These are phyloP conservation scores for Rutidosis leptorrhynchoides DNA, from an alignment of 129 eudicot species.

Conservation along the genomic window DNA sequence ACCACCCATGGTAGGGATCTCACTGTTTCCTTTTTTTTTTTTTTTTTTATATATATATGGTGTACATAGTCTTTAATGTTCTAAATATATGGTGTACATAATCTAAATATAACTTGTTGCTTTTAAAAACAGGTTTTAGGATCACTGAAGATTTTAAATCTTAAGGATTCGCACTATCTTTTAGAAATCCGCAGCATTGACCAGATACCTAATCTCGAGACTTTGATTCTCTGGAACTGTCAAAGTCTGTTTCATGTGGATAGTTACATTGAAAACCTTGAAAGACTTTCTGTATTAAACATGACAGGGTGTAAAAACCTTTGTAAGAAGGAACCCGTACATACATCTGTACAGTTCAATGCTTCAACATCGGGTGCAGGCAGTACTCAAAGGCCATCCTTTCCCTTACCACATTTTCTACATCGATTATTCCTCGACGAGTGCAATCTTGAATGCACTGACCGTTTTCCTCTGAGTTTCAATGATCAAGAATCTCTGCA, in stretches of 20 bases:
- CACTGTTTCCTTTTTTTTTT: not conserved
- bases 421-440: slow-evolving; percentile 18
- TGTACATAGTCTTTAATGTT: not conserved
- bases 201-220: slow-evolving; percentile 24
- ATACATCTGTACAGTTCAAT: too few species aligned
- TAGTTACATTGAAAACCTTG: slow-evolving; percentile 6
- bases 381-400: not conserved
- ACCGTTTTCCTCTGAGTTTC: slow-evolving; percentile 22
- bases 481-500: not conserved
- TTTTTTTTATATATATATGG: too few species aligned
- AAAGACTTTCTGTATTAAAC: slow-evolving; percentile 5
- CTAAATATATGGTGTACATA: not conserved
- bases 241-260: slow-evolving; percentile 2
- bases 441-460: slow-evolving; percentile 10
- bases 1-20: slow-evolving; percentile 17
- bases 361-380: too few species aligned
- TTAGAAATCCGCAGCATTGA: slow-evolving; percentile 2
- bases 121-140: slow-evolving; percentile 26
- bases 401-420: slow-evolving; percentile 21
- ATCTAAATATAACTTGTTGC: not conserved
- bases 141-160: slow-evolving; percentile 21
- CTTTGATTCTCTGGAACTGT: slow-evolving; percentile 35
- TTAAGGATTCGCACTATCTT: slow-evolving; percentile 25
- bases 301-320: slow-evolving; percentile 31
- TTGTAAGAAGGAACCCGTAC: not conserved